Evolutionary conservation across 2,329 filamentous ascomycete species (phyloP).

Genomic region (Colletotrichum tofieldiae): DNA sequence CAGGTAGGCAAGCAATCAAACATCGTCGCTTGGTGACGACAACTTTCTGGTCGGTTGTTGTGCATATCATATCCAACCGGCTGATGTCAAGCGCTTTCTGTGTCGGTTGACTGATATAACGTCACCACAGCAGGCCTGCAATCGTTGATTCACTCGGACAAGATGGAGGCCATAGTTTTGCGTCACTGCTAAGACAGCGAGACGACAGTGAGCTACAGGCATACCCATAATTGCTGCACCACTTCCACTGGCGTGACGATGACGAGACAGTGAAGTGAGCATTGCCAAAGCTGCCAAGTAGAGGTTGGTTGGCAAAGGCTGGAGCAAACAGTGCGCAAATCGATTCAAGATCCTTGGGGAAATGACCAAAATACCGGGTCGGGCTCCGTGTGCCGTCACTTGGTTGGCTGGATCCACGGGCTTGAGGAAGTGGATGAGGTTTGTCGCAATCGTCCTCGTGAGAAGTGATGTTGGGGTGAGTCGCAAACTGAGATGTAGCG

Average conservation of each 20-base stretch:
- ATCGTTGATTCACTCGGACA: background rate
- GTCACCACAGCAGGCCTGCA: background rate
- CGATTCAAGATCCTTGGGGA: background rate
- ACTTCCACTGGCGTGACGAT: background rate
- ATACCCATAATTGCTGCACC: background rate
- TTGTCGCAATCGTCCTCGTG: constrained; percentile 15
- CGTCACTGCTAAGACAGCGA: background rate
- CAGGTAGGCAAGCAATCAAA: constrained; percentile 9
- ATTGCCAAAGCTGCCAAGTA: background rate
- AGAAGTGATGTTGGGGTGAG: constrained; percentile 3
- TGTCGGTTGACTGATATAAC: background rate
- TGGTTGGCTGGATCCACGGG: constrained; percentile 5
- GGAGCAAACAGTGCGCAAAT: constrained; percentile 8
- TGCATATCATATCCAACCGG: background rate
- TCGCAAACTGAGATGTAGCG: constrained; percentile 10
- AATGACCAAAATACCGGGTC: constrained; percentile 32
- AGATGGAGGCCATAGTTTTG: background rate
- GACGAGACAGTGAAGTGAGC: constrained; percentile 6
- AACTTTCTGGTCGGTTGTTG: background rate
- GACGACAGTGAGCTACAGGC: background rate
- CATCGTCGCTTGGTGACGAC: background rate
- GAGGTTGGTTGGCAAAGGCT: constrained; percentile 2
- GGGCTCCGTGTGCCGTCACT: background rate
- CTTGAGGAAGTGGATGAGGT: background rate
- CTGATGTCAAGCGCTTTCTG: background rate